phyloP scores from a whole-genome alignment of 1,284 basidiomycete species.

The Boletus sp. region DNA sequence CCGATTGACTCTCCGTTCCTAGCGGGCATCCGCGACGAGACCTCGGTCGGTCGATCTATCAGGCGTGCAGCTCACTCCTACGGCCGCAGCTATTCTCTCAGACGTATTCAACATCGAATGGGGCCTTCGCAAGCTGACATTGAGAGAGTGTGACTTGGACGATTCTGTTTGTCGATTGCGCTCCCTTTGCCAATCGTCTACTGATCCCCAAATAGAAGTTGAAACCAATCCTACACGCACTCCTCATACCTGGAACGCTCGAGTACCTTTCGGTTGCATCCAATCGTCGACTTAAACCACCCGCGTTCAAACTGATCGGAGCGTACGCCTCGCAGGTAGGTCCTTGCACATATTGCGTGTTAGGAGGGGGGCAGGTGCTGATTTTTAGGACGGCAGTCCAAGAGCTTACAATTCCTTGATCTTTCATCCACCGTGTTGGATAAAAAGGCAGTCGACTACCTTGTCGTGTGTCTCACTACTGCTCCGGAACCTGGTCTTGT shows the following conservation, averaged over 20 bases:
- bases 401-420: constrained; percentile 79
- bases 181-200: background rate
- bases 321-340: constrained; percentile 59
- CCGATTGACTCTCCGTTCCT: constrained; percentile 9
- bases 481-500: constrained; percentile 61
- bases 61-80: constrained; percentile 68
- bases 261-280: constrained; percentile 86
- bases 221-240: constrained; percentile 88
- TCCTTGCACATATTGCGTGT: background rate
- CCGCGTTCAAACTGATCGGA: constrained; percentile 80
- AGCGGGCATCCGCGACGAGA: constrained; percentile 53
- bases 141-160: constrained; percentile 79
- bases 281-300: constrained; percentile 76
- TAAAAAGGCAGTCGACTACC: constrained; percentile 78
- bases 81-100: constrained; percentile 76
- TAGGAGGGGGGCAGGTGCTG: background rate
- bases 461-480: constrained; percentile 65
- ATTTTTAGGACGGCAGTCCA: constrained; percentile 49
- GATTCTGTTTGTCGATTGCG: constrained; percentile 54
- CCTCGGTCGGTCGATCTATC: constrained; percentile 78
- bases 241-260: constrained; percentile 82
- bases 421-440: constrained; percentile 87
- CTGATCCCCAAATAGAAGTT: constrained; percentile 52
- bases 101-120: constrained; percentile 90
- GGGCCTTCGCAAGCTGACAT: constrained; percentile 78